Conservation (phyloP, 225 moss, liverwort and hornwort genomes). For the Asterella californica region DNA sequence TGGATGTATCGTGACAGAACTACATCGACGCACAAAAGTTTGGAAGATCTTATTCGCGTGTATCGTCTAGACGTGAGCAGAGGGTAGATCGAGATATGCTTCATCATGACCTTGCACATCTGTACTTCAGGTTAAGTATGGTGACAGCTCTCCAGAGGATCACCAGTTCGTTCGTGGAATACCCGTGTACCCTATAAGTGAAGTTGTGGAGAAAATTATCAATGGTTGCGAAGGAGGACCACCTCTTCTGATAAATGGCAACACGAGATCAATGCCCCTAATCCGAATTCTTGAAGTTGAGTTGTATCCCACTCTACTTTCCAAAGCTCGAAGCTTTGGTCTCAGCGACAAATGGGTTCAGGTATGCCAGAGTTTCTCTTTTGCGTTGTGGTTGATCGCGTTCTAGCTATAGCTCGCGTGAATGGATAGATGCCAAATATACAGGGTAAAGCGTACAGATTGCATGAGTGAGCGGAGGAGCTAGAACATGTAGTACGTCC, state of each 20-base stretch:
- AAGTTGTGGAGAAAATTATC: slow-evolving; percentile 70
- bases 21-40: background rate
- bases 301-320: slow-evolving; percentile 74
- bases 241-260: slow-evolving; percentile 58
- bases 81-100: background rate
- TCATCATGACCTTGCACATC: too few species aligned
- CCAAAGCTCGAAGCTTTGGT: slow-evolving; percentile 87
- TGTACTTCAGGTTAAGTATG: slow-evolving; percentile 44
- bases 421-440: background rate
- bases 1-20: background rate
- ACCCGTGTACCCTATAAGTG: slow-evolving; percentile 58
- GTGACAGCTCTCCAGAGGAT: slow-evolving; percentile 67
- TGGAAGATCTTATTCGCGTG: background rate
- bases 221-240: slow-evolving; percentile 50
- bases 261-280: slow-evolving; percentile 64
- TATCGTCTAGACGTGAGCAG: background rate
- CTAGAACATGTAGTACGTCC: background rate
- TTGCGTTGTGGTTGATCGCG: background rate
- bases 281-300: slow-evolving; percentile 80
- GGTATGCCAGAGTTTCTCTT: slow-evolving; percentile 12
- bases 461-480: background rate
- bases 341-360: slow-evolving; percentile 81
- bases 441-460: background rate
- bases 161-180: slow-evolving; percentile 83
- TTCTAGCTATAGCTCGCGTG: background rate